Conservation (phyloP, 176 grass and related monocot genomes). For the Oryza meridionalis region DNA sequence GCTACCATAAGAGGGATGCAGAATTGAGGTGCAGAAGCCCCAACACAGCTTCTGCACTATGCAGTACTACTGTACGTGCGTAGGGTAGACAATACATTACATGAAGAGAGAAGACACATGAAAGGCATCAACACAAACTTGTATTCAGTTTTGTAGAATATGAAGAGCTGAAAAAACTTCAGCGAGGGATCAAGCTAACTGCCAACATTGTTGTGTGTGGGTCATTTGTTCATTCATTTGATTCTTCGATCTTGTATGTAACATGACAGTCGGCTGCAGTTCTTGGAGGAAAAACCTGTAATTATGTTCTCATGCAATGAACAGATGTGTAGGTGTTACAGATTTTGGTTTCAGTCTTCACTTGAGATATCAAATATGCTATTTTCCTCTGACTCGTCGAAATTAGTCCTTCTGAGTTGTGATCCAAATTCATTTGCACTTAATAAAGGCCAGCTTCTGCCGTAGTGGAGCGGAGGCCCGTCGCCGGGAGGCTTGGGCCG, state of each 20-base stretch:
- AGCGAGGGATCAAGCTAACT: neutral
- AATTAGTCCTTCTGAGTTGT: no score
- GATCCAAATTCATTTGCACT: no score
- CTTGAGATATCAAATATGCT: neutral
- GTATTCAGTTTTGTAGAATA: slow-evolving; percentile 41
- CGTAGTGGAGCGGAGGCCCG: no score
- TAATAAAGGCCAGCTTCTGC: no score
- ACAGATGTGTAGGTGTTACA: neutral
- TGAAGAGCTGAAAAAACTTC: neutral
- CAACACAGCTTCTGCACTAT: neutral
- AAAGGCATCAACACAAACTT: neutral
- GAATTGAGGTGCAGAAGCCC: slow-evolving; percentile 35
- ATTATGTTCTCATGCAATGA: neutral
- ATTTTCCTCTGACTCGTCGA: neutral
- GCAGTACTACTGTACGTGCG: neutral
- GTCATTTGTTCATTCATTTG: slow-evolving; percentile 44
- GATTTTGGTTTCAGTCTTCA: neutral
- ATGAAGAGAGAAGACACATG: slow-evolving; percentile 2
- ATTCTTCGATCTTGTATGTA: slow-evolving; percentile 19
- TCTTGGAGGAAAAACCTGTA: neutral
- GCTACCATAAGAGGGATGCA: slow-evolving; percentile 70
- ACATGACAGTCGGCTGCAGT: neutral
- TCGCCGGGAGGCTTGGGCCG: no score
- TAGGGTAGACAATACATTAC: neutral
- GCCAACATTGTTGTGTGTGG: neutral